Conservation (phyloP, 768 basidiomycete species). For the Neoboletus subvelutipes region DNA sequence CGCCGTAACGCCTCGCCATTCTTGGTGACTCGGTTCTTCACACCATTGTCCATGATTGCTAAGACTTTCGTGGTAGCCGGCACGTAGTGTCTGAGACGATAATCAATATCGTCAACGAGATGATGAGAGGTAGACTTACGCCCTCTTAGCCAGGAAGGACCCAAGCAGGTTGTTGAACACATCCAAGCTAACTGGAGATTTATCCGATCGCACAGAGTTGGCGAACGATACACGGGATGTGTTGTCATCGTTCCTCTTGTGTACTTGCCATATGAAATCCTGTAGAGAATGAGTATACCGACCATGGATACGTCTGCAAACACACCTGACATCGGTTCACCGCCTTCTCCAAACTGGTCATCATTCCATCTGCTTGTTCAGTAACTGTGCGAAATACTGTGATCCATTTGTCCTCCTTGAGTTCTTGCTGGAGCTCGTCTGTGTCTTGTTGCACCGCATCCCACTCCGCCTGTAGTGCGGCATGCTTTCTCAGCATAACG, state of each 20-base stretch:
- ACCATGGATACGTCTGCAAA: neutral
- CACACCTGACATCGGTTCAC: conserved; percentile 85
- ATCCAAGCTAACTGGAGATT: conserved; percentile 54
- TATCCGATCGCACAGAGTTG: conserved; percentile 50
- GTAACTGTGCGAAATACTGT: conserved; percentile 92
- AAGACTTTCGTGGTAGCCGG: conserved; percentile 92
- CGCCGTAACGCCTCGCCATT: conserved; percentile 93
- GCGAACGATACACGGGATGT: conserved; percentile 42
- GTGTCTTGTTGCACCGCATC: conserved; percentile 76
- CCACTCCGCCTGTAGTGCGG: conserved; percentile 75
- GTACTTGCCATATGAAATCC: conserved; percentile 88
- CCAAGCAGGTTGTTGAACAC: conserved; percentile 65
- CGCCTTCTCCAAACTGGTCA: conserved; percentile 92
- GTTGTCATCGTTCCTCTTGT: conserved; percentile 53
- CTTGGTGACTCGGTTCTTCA: conserved; percentile 90
- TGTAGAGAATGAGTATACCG: conserved; percentile 28
- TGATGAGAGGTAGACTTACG: conserved; percentile 45
- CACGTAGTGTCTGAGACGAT: conserved; percentile 75
- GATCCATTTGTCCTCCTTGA: conserved; percentile 97
- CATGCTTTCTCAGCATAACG: conserved; percentile 70
- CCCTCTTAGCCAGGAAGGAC: conserved; percentile 86
- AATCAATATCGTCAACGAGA: conserved; percentile 12
- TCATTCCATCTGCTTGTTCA: conserved; percentile 97
- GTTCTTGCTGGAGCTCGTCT: conserved; percentile 80
- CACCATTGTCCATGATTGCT: conserved; percentile 91